Conservation (phyloP, 805 yeast genomes). For the Ogataea paradorogensis region DNA sequence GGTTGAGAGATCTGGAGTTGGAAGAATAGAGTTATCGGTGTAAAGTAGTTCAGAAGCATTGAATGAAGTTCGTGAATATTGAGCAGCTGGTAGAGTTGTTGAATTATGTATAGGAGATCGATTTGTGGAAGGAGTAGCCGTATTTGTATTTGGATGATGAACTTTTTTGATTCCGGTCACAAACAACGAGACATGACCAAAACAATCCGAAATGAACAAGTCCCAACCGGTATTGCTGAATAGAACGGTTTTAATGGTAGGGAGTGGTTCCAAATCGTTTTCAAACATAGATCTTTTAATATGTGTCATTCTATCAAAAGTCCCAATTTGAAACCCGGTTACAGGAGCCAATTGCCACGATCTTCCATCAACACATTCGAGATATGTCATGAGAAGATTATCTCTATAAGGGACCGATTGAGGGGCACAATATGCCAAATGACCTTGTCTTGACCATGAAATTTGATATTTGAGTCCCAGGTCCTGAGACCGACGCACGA, state of each 20-base stretch:
- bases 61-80: slow-evolving; percentile 38
- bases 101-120: slow-evolving; percentile 12
- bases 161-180: slow-evolving; percentile 47
- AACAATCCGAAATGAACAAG: slow-evolving; percentile 70
- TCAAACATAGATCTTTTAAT: slow-evolving; percentile 22
- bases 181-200: slow-evolving; percentile 61
- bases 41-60: slow-evolving; percentile 45
- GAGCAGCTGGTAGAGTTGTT: slow-evolving; percentile 26
- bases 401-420: slow-evolving; percentile 23
- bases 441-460: slow-evolving; percentile 84
- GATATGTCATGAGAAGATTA: slow-evolving; percentile 57
- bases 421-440: slow-evolving; percentile 63
- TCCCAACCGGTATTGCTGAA: slow-evolving; percentile 85
- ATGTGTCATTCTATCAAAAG: slow-evolving; percentile 13
- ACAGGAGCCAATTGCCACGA: slow-evolving; percentile 75
- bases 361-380: slow-evolving; percentile 72
- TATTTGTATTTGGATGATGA: neutral
- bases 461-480: slow-evolving; percentile 26
- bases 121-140: slow-evolving; percentile 23
- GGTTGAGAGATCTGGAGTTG: slow-evolving; percentile 27
- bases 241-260: slow-evolving; percentile 40
- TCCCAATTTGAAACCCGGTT: slow-evolving; percentile 30
- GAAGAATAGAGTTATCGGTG: slow-evolving; percentile 34
- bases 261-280: slow-evolving; percentile 19
- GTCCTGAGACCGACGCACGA: slow-evolving; percentile 23